These are phyloP conservation scores for Annulohypoxylon stygium DNA, from an alignment of 495 filamentous ascomycete species.

Conservation along the genomic window DNA sequence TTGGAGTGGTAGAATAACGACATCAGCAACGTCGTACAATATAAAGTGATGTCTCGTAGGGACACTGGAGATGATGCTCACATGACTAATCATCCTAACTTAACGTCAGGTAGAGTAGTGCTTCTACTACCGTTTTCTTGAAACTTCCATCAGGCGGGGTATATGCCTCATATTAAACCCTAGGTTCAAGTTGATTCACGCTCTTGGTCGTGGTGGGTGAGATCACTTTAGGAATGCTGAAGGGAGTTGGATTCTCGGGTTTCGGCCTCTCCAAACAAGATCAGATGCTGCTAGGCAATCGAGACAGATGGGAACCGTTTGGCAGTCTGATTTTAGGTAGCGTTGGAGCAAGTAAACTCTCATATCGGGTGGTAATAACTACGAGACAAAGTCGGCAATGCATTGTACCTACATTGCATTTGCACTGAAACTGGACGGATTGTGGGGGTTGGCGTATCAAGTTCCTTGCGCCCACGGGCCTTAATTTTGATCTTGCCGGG, in stretches of 20 bases:
- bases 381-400: constrained; percentile 19
- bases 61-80: constrained; percentile 27
- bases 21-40: constrained; percentile 13
- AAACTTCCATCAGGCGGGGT: constrained; percentile 13
- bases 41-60: constrained; percentile 32
- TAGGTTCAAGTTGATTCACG: neutral
- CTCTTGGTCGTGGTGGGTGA: neutral
- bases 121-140: constrained; percentile 6
- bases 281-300: constrained; percentile 16
- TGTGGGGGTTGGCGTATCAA: constrained; percentile 32
- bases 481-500: constrained; percentile 24
- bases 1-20: constrained; percentile 21
- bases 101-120: constrained; percentile 11
- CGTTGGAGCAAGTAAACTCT: constrained; percentile 22
- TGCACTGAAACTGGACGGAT: constrained; percentile 13
- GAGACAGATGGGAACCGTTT: constrained; percentile 15
- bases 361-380: constrained; percentile 15
- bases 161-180: neutral
- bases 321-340: constrained; percentile 15
- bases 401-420: constrained; percentile 39
- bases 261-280: constrained; percentile 16
- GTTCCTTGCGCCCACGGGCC: constrained; percentile 13
- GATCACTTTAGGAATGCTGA: neutral
- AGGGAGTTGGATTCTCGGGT: constrained; percentile 10
- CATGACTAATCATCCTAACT: constrained; percentile 26